Conservation (phyloP, 148 eudicot genomes). For the Fagopyrum homotropicum region DNA sequence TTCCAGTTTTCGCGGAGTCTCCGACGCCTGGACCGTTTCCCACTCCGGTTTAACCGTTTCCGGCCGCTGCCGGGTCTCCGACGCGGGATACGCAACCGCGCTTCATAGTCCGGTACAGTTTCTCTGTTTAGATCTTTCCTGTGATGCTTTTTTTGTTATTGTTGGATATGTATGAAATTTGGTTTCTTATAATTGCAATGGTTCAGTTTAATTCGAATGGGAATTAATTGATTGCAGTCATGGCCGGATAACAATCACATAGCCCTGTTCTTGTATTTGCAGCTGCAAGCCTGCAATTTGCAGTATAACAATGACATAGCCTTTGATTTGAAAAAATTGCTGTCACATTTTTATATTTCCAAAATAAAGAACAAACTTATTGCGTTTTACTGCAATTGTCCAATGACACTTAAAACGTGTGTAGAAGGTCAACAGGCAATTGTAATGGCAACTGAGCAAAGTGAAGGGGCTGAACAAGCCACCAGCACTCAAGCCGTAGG, state of each 20-base stretch:
- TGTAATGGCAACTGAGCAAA: slow-evolving; percentile 33
- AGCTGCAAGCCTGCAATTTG: background rate
- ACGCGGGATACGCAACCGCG: too few relatives aligned
- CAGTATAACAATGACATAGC: background rate
- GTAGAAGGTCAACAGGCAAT: background rate
- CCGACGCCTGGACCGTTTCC: too few relatives aligned
- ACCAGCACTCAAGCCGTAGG: slow-evolving; percentile 24
- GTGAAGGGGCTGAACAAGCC: slow-evolving; percentile 29
- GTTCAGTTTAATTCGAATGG: background rate
- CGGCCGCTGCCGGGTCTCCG: too few relatives aligned
- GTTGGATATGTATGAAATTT: background rate
- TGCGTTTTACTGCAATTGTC: background rate
- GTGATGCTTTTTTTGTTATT: background rate
- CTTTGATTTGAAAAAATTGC: background rate
- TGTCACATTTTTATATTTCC: background rate
- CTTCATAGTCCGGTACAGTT: too few relatives aligned
- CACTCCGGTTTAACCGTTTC: too few relatives aligned
- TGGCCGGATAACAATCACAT: background rate
- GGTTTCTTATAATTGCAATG: background rate
- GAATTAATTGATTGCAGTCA: background rate
- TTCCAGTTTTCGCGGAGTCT: too few relatives aligned
- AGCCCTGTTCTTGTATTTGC: background rate
- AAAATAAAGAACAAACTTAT: background rate
- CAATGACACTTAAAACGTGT: background rate
- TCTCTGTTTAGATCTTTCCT: background rate